A percentile compares a stretch with the other conserved stretches of the same genome.
Conservation (phyloP, 148 eudicot genomes). For the Diospyros lotus region DNA sequence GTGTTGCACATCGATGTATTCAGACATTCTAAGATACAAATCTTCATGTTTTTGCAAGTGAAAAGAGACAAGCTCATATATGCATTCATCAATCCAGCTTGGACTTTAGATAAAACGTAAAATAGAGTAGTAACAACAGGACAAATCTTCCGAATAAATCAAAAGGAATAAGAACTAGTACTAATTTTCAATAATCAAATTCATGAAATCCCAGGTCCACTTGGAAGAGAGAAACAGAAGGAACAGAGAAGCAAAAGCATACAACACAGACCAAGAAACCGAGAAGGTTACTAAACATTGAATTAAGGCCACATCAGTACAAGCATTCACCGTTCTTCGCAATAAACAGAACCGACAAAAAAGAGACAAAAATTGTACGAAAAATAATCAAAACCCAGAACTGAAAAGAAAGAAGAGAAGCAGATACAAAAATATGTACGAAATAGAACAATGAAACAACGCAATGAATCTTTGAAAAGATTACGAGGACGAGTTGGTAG, state of each 20-base stretch:
- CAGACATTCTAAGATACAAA: not conserved
- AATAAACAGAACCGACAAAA: too few species aligned
- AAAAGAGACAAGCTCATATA: not conserved
- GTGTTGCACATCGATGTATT: not conserved
- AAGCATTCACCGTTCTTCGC: too few species aligned
- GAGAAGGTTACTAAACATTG: not conserved
- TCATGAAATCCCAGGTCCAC: not conserved
- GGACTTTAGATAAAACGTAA: not conserved
- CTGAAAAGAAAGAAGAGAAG: not conserved
- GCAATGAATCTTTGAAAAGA: not conserved
- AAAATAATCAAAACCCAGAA: not conserved
- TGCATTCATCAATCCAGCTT: not conserved
- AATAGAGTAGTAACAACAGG: not conserved
- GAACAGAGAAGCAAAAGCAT: not conserved
- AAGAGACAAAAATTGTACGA: not conserved
- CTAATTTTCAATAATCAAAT: not conserved
- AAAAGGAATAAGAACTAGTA: not conserved
- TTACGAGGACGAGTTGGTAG: constrained; percentile 8
- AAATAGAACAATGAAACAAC: not conserved
- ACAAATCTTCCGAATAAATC: not conserved
- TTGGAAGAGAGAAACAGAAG: not conserved
- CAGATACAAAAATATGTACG: not conserved
- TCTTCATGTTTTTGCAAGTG: too few species aligned
- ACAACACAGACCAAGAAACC: not conserved
- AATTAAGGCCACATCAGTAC: too few species aligned